phyloP scores from a whole-genome alignment of 225 moss, liverwort and hornwort genomes.

The Pseudisothecium myosuroides region DNA sequence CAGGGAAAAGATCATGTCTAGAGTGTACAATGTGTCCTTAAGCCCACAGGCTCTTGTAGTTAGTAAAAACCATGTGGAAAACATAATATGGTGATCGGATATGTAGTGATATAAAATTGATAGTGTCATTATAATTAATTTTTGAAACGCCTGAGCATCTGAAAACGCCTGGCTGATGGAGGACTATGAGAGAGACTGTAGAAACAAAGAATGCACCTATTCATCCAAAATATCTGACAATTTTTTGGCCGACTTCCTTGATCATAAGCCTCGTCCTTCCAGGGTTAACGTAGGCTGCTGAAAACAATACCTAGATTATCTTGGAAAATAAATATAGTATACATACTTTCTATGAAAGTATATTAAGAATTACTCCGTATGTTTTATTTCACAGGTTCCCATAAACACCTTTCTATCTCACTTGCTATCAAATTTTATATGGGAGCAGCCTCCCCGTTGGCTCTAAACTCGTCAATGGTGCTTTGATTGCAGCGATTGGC shows the following conservation, averaged over 20 bases:
- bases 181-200: neutral
- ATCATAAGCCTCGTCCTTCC: neutral
- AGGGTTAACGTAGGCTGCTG: neutral
- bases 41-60: too few relatives aligned
- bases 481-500: constrained; percentile 62
- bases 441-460: too few relatives aligned
- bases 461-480: neutral
- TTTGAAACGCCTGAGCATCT: too few relatives aligned
- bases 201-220: neutral
- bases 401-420: neutral
- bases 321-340: neutral
- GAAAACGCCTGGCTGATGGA: neutral
- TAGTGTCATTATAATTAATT: too few relatives aligned
- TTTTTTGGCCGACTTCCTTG: neutral
- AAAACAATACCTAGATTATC: neutral
- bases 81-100: too few relatives aligned
- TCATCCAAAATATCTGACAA: neutral
- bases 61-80: too few relatives aligned
- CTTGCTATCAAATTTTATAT: neutral
- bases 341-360: neutral
- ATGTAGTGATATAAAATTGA: too few relatives aligned
- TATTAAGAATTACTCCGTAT: too few relatives aligned
- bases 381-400: neutral
- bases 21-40: too few relatives aligned
- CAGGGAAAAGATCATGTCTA: too few relatives aligned